Evolutionary conservation across 352 stramenopile genomes (phyloP).

Genomic region (Phytophthora rubi): DNA sequence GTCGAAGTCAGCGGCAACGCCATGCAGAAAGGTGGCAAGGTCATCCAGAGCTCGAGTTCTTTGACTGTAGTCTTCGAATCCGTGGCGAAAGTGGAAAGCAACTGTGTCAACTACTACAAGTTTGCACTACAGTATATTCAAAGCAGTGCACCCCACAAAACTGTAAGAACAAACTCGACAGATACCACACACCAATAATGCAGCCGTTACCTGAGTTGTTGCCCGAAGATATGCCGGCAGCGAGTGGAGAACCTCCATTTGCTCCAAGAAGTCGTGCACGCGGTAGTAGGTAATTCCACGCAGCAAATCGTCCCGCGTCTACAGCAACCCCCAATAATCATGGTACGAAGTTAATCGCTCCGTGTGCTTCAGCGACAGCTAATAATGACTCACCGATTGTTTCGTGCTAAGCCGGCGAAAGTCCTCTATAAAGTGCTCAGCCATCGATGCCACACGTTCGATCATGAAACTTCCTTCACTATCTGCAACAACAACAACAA

Average conservation of each 20-base stretch:
- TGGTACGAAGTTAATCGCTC: neutral
- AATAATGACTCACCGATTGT: conserved; percentile 37
- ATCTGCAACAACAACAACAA: conserved; percentile 45
- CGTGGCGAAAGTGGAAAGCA: conserved; percentile 94
- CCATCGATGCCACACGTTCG: conserved; percentile 89
- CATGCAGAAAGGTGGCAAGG: conserved; percentile 74
- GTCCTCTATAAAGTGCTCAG: conserved; percentile 78
- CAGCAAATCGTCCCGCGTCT: conserved; percentile 85
- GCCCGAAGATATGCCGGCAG: conserved; percentile 64
- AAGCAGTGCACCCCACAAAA: neutral
- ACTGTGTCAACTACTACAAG: conserved; percentile 94
- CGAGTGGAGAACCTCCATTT: conserved; percentile 87
- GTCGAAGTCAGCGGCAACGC: conserved; percentile 59
- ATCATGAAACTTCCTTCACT: conserved; percentile 93
- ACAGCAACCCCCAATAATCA: conserved; percentile 1
- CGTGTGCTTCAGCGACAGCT: neutral
- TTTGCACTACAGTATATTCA: conserved; percentile 56
- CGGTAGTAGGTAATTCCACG: conserved; percentile 77
- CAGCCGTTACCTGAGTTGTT: conserved; percentile 39
- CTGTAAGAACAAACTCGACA: neutral
- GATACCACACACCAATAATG: neutral
- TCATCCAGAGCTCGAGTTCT: conserved; percentile 73
- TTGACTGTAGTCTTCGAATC: conserved; percentile 75
- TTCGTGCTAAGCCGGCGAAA: conserved; percentile 40
- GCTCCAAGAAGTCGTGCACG: conserved; percentile 89